These are phyloP conservation scores for Ceratonia siliqua DNA, from an alignment of 306 rosid species.

Conservation along the genomic window DNA sequence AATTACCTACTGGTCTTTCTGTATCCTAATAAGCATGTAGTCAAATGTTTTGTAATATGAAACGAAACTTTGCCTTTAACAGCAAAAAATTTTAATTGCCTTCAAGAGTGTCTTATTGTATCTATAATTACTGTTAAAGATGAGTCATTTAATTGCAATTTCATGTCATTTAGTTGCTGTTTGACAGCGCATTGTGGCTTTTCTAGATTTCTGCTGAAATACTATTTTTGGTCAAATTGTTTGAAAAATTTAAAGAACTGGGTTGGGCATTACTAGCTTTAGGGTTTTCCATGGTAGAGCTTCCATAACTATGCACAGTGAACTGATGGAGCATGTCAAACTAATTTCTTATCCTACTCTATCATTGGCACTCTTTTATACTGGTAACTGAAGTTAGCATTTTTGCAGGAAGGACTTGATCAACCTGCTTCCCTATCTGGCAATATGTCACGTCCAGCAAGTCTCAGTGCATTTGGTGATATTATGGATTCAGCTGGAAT, in stretches of 20 bases:
- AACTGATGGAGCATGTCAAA: conserved; percentile 10
- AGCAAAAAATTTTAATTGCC: neutral
- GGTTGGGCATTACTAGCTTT: neutral
- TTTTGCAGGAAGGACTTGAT: conserved; percentile 80
- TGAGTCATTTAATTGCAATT: neutral
- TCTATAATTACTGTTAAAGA: neutral
- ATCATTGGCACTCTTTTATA: conserved; percentile 19
- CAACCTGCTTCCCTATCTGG: conserved; percentile 62
- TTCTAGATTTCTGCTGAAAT: neutral
- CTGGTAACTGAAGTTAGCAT: conserved; percentile 34
- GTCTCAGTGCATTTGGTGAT: conserved; percentile 70
- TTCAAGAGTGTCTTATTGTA: neutral
- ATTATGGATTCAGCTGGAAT: conserved; percentile 47
- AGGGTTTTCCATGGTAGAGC: neutral
- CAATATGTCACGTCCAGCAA: conserved; percentile 64
- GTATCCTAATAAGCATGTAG: neutral
- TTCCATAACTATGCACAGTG: neutral
- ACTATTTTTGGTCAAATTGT: neutral
- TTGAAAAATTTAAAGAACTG: neutral
- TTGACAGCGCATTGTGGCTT: neutral
- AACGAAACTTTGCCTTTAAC: neutral
- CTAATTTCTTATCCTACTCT: conserved; percentile 26
- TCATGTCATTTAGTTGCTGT: neutral
- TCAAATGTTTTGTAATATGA: neutral
- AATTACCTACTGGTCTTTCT: neutral